Evolutionary conservation across 169 alveolate genomes (phyloP).

Genomic region (Fabrea salina): DNA sequence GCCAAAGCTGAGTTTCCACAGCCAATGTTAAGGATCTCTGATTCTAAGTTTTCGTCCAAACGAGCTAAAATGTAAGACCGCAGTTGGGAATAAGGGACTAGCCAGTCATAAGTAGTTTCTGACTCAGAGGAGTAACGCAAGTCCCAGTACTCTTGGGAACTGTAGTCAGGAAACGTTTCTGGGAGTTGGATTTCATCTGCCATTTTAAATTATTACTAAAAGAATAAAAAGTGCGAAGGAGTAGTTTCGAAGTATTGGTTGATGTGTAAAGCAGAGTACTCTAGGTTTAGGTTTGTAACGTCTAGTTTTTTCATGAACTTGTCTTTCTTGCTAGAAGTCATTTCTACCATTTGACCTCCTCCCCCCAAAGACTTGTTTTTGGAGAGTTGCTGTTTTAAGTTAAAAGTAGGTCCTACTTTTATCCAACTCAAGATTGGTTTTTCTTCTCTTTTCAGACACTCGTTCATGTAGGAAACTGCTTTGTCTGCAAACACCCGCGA

Average conservation of each 20-base stretch:
- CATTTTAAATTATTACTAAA: background rate
- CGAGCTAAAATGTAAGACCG: background rate
- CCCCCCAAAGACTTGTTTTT: background rate
- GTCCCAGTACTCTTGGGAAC: slow-evolving; percentile 5
- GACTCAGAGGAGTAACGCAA: background rate
- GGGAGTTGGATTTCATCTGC: slow-evolving; percentile 10
- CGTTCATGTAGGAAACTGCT: background rate
- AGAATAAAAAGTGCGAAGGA: background rate
- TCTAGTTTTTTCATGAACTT: slow-evolving; percentile 21
- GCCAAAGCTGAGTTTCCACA: slow-evolving; percentile 74
- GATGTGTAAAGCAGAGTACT: slow-evolving; percentile 8
- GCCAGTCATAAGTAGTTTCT: slow-evolving; percentile 1
- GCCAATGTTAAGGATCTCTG: slow-evolving; percentile 60
- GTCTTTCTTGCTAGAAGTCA: background rate
- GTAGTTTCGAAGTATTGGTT: slow-evolving; percentile 3
- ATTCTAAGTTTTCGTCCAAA: background rate
- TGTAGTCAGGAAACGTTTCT: slow-evolving; percentile 19
- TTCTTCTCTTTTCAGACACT: background rate
- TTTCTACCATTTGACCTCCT: background rate
- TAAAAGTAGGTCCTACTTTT: background rate
- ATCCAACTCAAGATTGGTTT: background rate
- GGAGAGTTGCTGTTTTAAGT: background rate
- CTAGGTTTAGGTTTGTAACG: slow-evolving; percentile 4
- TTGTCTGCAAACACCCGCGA: background rate
- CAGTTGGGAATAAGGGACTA: background rate